These are phyloP conservation scores for Pichia kluyveri DNA, from an alignment of 805 yeast species.

Conservation along the genomic window DNA sequence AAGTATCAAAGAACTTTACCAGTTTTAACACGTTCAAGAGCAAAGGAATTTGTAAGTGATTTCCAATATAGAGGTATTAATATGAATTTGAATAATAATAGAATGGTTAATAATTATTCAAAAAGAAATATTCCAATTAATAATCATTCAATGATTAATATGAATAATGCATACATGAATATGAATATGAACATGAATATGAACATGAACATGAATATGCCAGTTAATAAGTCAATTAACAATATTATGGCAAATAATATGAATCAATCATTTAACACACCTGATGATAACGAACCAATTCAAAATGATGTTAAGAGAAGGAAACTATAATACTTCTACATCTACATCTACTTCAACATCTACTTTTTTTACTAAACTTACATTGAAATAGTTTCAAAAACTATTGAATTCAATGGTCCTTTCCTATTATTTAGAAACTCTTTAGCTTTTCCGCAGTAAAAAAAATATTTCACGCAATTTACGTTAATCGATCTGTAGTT, in stretches of 20 bases:
- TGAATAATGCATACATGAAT: neutral
- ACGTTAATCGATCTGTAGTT: too few species aligned
- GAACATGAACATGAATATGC: neutral
- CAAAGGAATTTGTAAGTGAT: slow-evolving; percentile 3
- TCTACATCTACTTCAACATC: neutral
- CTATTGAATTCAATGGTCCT: neutral
- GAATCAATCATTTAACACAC: too few species aligned
- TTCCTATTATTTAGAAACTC: neutral
- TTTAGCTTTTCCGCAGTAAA: neutral
- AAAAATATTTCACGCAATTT: neutral
- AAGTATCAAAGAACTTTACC: slow-evolving; percentile 9
- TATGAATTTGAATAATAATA: neutral
- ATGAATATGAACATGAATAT: neutral
- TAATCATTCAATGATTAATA: neutral
- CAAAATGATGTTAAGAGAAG: neutral
- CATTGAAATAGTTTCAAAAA: neutral
- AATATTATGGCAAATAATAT: too few species aligned
- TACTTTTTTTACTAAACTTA: neutral
- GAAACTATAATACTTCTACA: neutral
- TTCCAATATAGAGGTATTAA: neutral
- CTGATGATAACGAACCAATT: too few species aligned
- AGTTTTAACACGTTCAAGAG: slow-evolving; percentile 12
- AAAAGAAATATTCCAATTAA: too few species aligned
- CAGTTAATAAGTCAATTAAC: too few species aligned
- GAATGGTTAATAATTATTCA: neutral